Base-by-base conservation (phyloP, 1,284 basidiomycete species). In the Malassezia arunalokei region DNA sequence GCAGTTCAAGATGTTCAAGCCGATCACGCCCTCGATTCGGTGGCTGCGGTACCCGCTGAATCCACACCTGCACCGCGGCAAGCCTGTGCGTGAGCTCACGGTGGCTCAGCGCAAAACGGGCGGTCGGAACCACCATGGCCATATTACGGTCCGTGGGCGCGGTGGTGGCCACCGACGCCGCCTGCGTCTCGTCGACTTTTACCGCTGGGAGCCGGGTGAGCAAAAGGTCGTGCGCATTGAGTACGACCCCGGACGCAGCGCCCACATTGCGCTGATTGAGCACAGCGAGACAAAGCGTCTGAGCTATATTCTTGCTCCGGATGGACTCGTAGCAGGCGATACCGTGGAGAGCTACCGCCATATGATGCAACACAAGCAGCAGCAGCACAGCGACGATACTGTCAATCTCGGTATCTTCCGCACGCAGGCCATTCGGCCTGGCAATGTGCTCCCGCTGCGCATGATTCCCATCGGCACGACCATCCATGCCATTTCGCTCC, bases 221-320 rank as follows among this genome's bases (percentile, higher is more conserved):
- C 86, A 89, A 71, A 83, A 88, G 61, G 90, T 96, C 40, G 79
- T 92, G 12, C 81, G 91, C 40, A 86, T 98, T 65, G 92, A 98
- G 76, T 98, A 95, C 73, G 92, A 98, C 77, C 92, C 92, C 0
- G 86, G 87, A 30, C 80, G 92, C 45, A 86, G 84, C 40, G 88
- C 87, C 3, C 94, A 98, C 74, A 91, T 98, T 66, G 92, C 92
- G 1, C 79, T 98, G 48, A 71, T 96, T 60, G 78, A 79, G 70
- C 78, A 80, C 79, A 5, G 73, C 33, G 15, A 35, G 75, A 79
- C 61, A 77, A 77, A 64, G 82, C 46, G 80, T 79, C 49, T 56
- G 52, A 85, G 82, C 67, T 96, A 98, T 74, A 91, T 96, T 65
- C 77, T 96, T 44, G 90, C 92, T 0, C 84, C 87, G 1, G 87